Evolutionary conservation across 1,284 basidiomycete species (phyloP).

Genomic region (Grifola frondosa): DNA sequence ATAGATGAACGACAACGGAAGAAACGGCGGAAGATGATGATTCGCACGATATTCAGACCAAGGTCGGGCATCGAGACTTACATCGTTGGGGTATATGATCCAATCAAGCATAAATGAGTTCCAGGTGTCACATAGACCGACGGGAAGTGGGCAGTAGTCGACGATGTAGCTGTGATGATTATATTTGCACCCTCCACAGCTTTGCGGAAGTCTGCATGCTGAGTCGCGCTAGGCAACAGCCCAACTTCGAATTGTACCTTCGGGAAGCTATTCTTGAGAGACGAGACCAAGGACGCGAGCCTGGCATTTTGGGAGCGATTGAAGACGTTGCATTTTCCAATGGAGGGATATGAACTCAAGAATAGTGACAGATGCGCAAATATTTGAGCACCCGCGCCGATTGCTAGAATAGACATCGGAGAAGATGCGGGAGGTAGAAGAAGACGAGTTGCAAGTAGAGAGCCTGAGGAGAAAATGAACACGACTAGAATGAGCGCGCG

Average conservation of each 20-base stretch:
- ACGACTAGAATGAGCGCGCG: too few species aligned
- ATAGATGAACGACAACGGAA: not conserved
- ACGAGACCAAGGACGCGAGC: constrained; percentile 40
- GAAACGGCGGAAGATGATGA: not conserved
- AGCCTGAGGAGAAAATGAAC: constrained; percentile 46
- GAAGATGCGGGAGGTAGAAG: constrained; percentile 38
- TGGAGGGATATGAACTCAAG: constrained; percentile 53
- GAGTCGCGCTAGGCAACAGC: constrained; percentile 8
- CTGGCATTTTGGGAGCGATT: constrained; percentile 62
- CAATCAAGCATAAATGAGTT: constrained; percentile 75
- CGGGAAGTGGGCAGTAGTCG: constrained; percentile 69
- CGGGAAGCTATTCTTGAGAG: constrained; percentile 43
- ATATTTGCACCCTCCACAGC: constrained; percentile 47
- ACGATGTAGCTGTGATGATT: constrained; percentile 78
- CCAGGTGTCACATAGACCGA: constrained; percentile 58
- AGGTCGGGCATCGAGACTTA: constrained; percentile 11
- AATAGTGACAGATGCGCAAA: constrained; percentile 66
- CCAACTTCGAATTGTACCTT: constrained; percentile 32
- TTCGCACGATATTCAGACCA: too few species aligned
- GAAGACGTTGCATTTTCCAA: constrained; percentile 59
- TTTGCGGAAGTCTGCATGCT: constrained; percentile 20
- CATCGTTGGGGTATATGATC: constrained; percentile 84
- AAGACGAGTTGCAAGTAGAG: constrained; percentile 64
- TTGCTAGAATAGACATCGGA: constrained; percentile 58
- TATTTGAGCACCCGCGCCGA: constrained; percentile 77